Evolutionary conservation across 768 basidiomycete genomes (phyloP), one percentile per base, ranked within the genome.

Genomic region (Boletus reticuloceps): DNA sequence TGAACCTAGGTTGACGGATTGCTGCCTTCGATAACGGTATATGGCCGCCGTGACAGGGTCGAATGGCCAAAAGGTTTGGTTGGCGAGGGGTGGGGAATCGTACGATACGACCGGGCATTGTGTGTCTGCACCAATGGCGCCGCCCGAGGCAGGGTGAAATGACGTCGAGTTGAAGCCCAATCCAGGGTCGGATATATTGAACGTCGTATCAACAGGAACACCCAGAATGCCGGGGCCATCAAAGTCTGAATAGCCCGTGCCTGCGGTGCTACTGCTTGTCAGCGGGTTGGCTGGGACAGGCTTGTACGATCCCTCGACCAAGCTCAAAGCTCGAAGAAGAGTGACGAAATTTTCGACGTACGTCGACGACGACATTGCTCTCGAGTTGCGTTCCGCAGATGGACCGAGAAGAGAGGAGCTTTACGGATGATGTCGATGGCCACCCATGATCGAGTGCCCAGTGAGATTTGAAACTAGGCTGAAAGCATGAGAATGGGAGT

Each of bases 1-100:
- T 31, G 63, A 65, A 7, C 63, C 63, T 16, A 64, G 47, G 32
- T 64, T 64, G 39, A 64, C 63, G 3, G 63, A 55, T 31, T 61
- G 63, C 45, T 64, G 63, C 13, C 41, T 55, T n/a, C 63, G 63
- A 47, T 64, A 64, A 11, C 63, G 63, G 14, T 64, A 64, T 25
- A 64, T 25, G 3, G 44, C 40, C 20, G 63, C 63, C 10, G 52
- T 16, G 8, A 40, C 31, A 5, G 63, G 17, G 43, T 64, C 63
- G 20, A 64, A 64, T 6, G 63, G 27, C 54, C 41, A 40, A 39
- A 64, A 64, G 0, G 37, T 32, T 41, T 64, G 43, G 17, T 54
- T 39, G n/a, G 37, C 16, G 29, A 53, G 40, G 11, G 47, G 54
- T 17, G 56, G 59, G 20, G 59, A 2, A 12, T 61, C 45, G 41